These are phyloP conservation scores for Papilionanthe hybrid DNA, from an alignment of 116 monocot species.

Conservation along the genomic window DNA sequence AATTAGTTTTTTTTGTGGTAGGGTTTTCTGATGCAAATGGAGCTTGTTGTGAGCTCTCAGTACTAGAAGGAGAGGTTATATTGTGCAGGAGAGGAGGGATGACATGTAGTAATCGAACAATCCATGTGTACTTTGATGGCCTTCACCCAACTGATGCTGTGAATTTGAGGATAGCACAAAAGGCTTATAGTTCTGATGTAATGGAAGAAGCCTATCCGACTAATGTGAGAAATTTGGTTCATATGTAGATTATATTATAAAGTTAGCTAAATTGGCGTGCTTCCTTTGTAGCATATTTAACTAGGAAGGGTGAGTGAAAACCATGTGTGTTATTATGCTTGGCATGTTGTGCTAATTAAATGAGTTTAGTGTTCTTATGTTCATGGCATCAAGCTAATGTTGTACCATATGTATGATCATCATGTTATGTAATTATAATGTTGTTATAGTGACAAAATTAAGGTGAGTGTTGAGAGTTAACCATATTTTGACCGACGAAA, in stretches of 20 bases:
- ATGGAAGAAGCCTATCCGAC: constrained; percentile 43
- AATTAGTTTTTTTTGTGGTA: constrained; percentile 2
- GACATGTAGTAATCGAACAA: constrained; percentile 21
- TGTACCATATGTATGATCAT: too few relatives aligned
- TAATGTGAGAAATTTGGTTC: constrained; percentile 33
- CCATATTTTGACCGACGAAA: too few relatives aligned
- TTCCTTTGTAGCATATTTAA: not conserved
- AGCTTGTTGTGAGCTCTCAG: constrained; percentile 40
- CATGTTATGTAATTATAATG: too few relatives aligned
- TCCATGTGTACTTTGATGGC: constrained; percentile 54
- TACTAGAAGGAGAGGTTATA: constrained; percentile 11
- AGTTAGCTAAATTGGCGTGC: not conserved
- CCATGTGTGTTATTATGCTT: not conserved
- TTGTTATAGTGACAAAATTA: too few relatives aligned
- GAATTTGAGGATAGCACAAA: constrained; percentile 38
- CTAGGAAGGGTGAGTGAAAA: not conserved
- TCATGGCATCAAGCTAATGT: too few relatives aligned
- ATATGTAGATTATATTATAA: not conserved
- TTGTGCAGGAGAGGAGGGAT: constrained; percentile 37
- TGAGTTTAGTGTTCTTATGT: not conserved
- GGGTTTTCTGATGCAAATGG: constrained; percentile 34
- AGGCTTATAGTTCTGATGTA: constrained; percentile 29
- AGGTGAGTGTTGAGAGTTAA: too few relatives aligned
- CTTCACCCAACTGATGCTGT: constrained; percentile 68
- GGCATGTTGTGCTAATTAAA: not conserved